Base-by-base conservation (phyloP, 108 stramenopile genomes). In the Ochromonas danica region DNA sequence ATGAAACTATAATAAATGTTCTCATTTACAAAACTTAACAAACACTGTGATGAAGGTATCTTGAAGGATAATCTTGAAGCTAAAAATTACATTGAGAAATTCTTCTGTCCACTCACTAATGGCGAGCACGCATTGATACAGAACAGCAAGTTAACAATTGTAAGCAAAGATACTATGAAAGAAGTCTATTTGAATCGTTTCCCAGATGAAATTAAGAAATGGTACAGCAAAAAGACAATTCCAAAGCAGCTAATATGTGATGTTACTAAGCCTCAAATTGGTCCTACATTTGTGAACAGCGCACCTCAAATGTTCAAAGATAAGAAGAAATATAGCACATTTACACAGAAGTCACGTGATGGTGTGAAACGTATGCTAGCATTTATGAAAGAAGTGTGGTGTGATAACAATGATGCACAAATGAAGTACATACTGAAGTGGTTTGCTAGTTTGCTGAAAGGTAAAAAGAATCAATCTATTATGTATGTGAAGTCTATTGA, bases 381-480 rank as follows among this genome's bases (percentile, higher is more conserved):
- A 6, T 75, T 57, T 33, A 27, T 75, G 10, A 75, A 75, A 42
- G 72, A 75, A 36, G 51, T 75, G 36, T 75, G 43, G 51, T 45
- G 45, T 60, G 36, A 38, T 70, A 22, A 70, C 22, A 70, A 70
- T 22, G 22, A 70, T 6, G 67, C 6, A 40, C 67, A 70, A 70
- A 6, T 40, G 22, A 6, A 70, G 22, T 70, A 70, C 22, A 22
- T 70, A 70, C 41, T 70, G 14, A 70, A 70, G 22, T 70, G 67
- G 67, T 70, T 70, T 70, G 67, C 67, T 22, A 22, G 14, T 70
- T 40, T 70, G 67, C 22, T 70, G 41, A 70, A 70, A 70, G 67
- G 67, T 38, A 6, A 70, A 6, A 70, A 70, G 22, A 70, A 70
- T 42, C 40, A 70, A 70, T 70, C 67, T 22, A 70, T 70, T 70